These are phyloP conservation scores for Teratosphaeria viscida DNA, from an alignment of 2,329 filamentous ascomycete species.

Conservation along the genomic window DNA sequence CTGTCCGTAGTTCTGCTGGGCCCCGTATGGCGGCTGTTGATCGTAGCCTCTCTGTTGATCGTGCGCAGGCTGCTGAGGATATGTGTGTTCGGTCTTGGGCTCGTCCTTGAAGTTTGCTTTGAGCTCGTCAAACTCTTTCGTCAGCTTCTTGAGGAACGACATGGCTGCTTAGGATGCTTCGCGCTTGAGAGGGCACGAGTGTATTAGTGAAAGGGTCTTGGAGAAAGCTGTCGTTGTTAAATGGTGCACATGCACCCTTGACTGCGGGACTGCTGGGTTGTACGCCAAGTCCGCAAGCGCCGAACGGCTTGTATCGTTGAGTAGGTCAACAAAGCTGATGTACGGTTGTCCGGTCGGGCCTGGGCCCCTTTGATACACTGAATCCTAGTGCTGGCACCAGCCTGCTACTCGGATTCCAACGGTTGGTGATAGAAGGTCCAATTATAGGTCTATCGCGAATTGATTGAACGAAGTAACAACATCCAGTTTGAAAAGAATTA, in stretches of 20 bases:
- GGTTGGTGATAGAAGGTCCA: too few relatives aligned
- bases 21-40: constrained; percentile 15
- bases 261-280: neutral
- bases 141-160: constrained; percentile 39
- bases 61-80: constrained; percentile 5
- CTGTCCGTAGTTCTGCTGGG: constrained; percentile 18
- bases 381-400: too few relatives aligned
- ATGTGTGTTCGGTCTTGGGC: constrained; percentile 23
- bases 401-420: too few relatives aligned
- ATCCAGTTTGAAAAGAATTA: neutral
- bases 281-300: neutral
- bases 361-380: too few relatives aligned
- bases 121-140: constrained; percentile 34
- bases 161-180: constrained; percentile 15
- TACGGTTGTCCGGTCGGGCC: neutral
- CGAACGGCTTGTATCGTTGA: neutral
- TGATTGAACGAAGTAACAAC: too few relatives aligned
- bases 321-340: neutral
- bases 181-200: neutral
- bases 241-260: neutral
- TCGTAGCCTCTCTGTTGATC: constrained; percentile 3
- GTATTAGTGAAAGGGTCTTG: neutral
- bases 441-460: too few relatives aligned
- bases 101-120: constrained; percentile 25
- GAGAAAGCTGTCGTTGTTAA: neutral